These are phyloP conservation scores for Populus hybrid DNA, from an alignment of 441 rosid genomes.

Conservation along the genomic window DNA sequence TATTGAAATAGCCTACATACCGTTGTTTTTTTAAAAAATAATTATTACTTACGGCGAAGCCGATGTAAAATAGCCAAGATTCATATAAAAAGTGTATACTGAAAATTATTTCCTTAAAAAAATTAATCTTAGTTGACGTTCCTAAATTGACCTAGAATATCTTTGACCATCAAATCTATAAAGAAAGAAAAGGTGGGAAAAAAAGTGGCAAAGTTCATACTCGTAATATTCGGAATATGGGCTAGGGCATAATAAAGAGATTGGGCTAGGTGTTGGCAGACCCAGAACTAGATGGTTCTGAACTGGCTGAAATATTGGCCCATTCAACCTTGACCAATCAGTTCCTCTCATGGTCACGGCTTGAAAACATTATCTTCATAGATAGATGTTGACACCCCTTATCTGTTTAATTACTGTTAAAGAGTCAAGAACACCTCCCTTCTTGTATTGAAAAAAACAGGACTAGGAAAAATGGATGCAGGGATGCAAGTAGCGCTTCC, in stretches of 20 bases:
- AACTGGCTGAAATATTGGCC: background rate
- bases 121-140: too few relatives aligned
- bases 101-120: too few relatives aligned
- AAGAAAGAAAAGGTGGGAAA: too few relatives aligned
- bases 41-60: too few relatives aligned
- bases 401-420: background rate
- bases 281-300: background rate
- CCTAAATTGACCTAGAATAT: too few relatives aligned
- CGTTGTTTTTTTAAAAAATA: too few relatives aligned
- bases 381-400: background rate
- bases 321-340: background rate
- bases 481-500: conserved; percentile 56
- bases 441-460: background rate
- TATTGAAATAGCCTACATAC: rapidly evolving
- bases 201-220: background rate
- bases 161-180: too few relatives aligned
- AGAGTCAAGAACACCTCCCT: background rate
- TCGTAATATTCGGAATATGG: background rate
- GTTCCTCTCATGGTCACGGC: background rate
- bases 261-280: background rate
- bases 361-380: background rate
- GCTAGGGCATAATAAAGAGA: background rate
- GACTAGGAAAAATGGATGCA: conserved; percentile 41
- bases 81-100: too few relatives aligned
- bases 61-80: too few relatives aligned